Percentiles rank a stretch among this genome's conserved stretches.
These are phyloP conservation scores for Pseudonitzschia delicatissima DNA, from an alignment of 108 stramenopile genomes.

Conservation along the genomic window DNA sequence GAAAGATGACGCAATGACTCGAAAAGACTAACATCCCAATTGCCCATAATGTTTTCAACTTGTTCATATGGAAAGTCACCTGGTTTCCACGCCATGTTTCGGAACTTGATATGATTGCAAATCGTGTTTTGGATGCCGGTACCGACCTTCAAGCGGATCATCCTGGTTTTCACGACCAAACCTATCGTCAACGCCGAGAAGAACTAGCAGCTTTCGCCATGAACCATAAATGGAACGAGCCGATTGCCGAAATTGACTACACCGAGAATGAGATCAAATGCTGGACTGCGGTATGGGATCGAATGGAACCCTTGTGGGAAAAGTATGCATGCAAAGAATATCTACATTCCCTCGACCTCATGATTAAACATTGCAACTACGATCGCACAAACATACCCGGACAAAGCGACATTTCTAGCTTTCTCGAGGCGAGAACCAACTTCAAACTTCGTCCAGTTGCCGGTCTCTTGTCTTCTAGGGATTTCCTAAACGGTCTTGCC, in stretches of 20 bases:
- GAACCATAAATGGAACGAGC: slow-evolving; percentile 63
- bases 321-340: slow-evolving; percentile 93
- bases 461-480: slow-evolving; percentile 92
- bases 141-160: slow-evolving; percentile 81
- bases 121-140: slow-evolving; percentile 86
- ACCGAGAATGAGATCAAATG: slow-evolving; percentile 84
- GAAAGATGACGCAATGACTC: too few relatives aligned
- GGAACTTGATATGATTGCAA: slow-evolving; percentile 88
- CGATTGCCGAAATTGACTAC: slow-evolving; percentile 87
- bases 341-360: slow-evolving; percentile 61
- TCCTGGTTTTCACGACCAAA: slow-evolving; percentile 87
- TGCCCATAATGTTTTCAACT: too few relatives aligned
- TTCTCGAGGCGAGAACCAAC: slow-evolving; percentile 71
- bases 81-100: slow-evolving; percentile 94
- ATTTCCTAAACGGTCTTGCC: slow-evolving; percentile 95
- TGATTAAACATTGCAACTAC: slow-evolving; percentile 88
- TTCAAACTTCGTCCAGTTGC: slow-evolving; percentile 92
- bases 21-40: too few relatives aligned
- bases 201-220: slow-evolving; percentile 66
- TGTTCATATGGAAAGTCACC: slow-evolving; percentile 45
- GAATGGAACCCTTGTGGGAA: slow-evolving; percentile 75
- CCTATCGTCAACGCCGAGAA: slow-evolving; percentile 79
- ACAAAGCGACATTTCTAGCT: slow-evolving; percentile 80
- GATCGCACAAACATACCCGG: slow-evolving; percentile 84
- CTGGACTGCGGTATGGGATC: slow-evolving; percentile 90